phyloP scores from a whole-genome alignment of 257 asterid genomes.

The Fraxinus cuspidata region DNA sequence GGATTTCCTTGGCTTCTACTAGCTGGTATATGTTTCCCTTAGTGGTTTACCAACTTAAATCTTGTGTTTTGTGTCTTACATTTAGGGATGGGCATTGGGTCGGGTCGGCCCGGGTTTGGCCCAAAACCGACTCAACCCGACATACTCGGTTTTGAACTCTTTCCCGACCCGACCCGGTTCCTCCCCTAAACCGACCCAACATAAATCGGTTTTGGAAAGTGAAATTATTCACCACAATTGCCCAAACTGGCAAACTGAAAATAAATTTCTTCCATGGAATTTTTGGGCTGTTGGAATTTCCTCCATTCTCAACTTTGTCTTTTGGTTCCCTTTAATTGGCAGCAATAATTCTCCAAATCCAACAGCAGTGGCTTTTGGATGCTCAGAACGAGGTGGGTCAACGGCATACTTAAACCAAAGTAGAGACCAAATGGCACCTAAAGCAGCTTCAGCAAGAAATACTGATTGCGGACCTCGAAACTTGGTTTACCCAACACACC shows the following conservation, averaged over 20 bases:
- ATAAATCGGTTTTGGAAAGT: too few species aligned
- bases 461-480: slow-evolving; percentile 78
- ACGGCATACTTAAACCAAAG: slow-evolving; percentile 73
- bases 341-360: slow-evolving; percentile 80
- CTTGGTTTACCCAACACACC: too few species aligned
- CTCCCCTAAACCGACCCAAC: too few species aligned
- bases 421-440: slow-evolving; percentile 80
- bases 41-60: too few species aligned
- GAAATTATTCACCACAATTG: slow-evolving; percentile 83
- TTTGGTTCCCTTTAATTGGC: slow-evolving; percentile 50
- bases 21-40: too few species aligned
- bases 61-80: too few species aligned
- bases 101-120: too few species aligned
- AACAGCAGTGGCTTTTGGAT: slow-evolving; percentile 85
- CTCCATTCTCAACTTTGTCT: slow-evolving; percentile 59
- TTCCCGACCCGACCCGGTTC: too few species aligned
- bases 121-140: too few species aligned
- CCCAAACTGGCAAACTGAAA: slow-evolving; percentile 80
- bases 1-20: too few species aligned
- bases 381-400: slow-evolving; percentile 92
- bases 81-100: too few species aligned
- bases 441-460: slow-evolving; percentile 71
- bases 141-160: too few species aligned
- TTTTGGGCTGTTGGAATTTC: slow-evolving; percentile 32
- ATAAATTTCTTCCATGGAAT: slow-evolving; percentile 83